A percentile compares a stretch with the other conserved stretches of the same genome.
Conservation (phyloP, 352 stramenopile genomes). For the Phytopythium kandeliae region DNA sequence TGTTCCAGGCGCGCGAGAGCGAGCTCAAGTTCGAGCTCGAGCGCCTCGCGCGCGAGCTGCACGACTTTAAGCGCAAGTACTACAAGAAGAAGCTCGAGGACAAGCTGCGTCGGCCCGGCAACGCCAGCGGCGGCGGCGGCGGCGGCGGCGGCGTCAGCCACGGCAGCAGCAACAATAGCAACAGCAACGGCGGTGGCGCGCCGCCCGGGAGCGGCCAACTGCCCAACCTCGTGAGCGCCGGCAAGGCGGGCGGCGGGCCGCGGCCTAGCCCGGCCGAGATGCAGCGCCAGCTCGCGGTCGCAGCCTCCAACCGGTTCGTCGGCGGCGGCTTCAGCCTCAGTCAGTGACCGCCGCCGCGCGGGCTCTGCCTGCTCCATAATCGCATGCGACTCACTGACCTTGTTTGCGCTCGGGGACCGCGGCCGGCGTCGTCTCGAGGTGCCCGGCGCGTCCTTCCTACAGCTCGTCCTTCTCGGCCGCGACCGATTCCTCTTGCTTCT, state of each 20-base stretch:
- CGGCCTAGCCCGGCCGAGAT: conserved; percentile 46
- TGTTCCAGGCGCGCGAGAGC: conserved; percentile 92
- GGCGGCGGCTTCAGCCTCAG: conserved; percentile 94
- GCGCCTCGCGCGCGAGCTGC: conserved; percentile 85
- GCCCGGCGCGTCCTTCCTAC: too few species aligned
- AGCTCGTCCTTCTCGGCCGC: conserved; percentile 32
- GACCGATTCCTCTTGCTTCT: neutral
- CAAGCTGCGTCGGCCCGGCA: conserved; percentile 55
- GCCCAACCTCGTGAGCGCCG: conserved; percentile 25
- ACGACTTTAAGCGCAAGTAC: conserved; percentile 95
- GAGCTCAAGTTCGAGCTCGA: conserved; percentile 96
- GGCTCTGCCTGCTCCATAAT: neutral
- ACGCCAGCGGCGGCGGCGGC: neutral
- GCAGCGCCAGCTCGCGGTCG: conserved; percentile 83
- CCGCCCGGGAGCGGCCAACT: conserved; percentile 15
- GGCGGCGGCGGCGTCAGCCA: neutral
- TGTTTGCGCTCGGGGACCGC: neutral
- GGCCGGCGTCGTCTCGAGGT: neutral
- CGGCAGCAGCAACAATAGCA: conserved; percentile 21
- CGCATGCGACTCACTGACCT: conserved; percentile 1
- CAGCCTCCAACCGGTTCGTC: conserved; percentile 86
- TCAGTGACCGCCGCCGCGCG: conserved; percentile 25
- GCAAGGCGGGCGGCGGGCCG: conserved; percentile 11
- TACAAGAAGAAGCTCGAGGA: conserved; percentile 92
- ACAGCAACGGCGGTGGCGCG: conserved; percentile 2